Evolutionary conservation across 2,329 filamentous ascomycete species (phyloP), one percentile per base, ranked within the genome.

Genomic region (Mycosphaerella arachidis): DNA sequence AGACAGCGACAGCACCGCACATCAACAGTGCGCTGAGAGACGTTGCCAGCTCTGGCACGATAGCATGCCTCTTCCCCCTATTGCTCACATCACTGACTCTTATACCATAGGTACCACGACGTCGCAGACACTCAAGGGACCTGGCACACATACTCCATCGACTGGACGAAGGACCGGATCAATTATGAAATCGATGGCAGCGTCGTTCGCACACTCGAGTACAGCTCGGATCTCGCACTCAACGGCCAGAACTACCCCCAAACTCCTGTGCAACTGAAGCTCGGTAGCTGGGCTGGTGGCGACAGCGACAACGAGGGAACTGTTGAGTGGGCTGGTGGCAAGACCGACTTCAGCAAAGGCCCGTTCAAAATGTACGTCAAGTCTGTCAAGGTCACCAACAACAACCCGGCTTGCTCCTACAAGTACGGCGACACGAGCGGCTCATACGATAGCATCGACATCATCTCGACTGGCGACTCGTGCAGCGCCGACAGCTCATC

Each of bases 171-270:
- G 63, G 84, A 88, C 1, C 76, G 80, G 58, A 76, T 92, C 18
- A 81, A 86, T 61, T 92, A 84, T 82, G 84, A 81, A 68, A 85
- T 94, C 56, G 90, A 95, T 67, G 85, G 85, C 65, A 76, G 77
- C 7, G 79, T 83, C 4, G 81, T 90, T 55, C 86, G 90, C 62
- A 89, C 89, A 13, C 82, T 97, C 60, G 83, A 80, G 8, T 83
- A 84, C 58, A 77, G 76, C 27, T 84, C 88, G 54, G 84, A 85
- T 60, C 82, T 86, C 71, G 75, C 78, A 58, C 77, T 82, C 51
- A 81, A 81, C 66, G 85, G 85, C 12, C 72, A 81, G 53, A 90
- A 96, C 76, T 92, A 84, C 72, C 90, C 90, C 0, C 90, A 93
- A 71, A 92, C 89, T 0, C 90, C 90, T 1, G 88, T 89, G 86